Evolutionary conservation across 257 asterid species (phyloP), one percentile per base, ranked within the genome.

Genomic region (Lycium ferocissimum): DNA sequence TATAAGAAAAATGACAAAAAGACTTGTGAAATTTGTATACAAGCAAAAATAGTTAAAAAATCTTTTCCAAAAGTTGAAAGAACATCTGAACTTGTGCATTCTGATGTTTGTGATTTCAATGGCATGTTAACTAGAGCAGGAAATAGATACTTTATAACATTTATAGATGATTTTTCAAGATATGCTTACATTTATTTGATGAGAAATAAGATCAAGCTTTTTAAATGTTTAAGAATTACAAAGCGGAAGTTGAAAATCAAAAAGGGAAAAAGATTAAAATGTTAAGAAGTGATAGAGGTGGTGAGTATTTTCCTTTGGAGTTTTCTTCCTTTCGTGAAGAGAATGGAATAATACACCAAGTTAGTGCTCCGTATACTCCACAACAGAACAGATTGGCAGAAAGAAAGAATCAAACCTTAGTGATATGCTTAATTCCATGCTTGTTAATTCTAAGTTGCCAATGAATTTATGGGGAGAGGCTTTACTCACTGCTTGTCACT

Each of bases 1-100:
- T 37, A 58, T 17, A 33, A 3, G 2, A 5, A 11, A 5, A 18
- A 13, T 33, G 18, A 37, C 5, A 13, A 56, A 57, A 59, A 63
- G 22, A 83, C 43, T 4, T 83, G 82, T 72, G 43, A 83, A 56
- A 83, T 33, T 5, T 83, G 62, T 72, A 37, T 83, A 0, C 82
- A 83, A 75, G 40, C 45, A 37, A 83, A 70, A 17, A 45, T 76
- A 5, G 18, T 17, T 7, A 49, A 20, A 7, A 53, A 2, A 9
- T 14, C 10, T 11, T 51, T 38, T 45, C 26, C 53, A 8, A 20
- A 47, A 76, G 40, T 18, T 7, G 7, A 76, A 47, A 49, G 62
- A 14, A 17, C 40, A 38, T n/a, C 15, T 6, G 62, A 49, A 45
- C 14, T 20, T 17, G 33, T 76, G 8, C 63, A n/a, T 12, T 40